Evolutionary conservation across 192 early-diverging fungal genomes (phyloP), one percentile per base, ranked within the genome.

Genomic region (Coemansia sp.): DNA sequence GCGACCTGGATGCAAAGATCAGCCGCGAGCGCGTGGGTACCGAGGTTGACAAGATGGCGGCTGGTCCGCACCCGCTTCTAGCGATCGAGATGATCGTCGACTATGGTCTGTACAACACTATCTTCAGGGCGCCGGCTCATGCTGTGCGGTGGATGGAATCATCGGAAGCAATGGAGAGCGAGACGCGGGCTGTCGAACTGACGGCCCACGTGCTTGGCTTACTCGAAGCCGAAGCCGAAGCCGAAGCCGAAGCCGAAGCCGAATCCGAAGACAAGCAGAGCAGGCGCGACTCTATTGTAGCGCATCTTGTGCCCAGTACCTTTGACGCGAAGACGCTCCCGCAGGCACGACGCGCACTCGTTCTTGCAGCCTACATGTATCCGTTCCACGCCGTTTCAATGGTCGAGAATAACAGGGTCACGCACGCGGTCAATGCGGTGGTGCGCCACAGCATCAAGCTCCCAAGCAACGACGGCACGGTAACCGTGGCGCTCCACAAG

Each of bases 11-110:
- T 6, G 74, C 79, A 4, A 99, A 99, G 71, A 93, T 99, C 58
- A 94, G 92, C 58, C 85, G 91, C 48, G 96, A 98, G 65, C 87
- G 98, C 13, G 86, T 99, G 46, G 96, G 96, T 21, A 87, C 85
- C 0, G 98, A 99, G 76, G 51, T 99, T 7, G 91, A 94, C 56
- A 98, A 98, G 73, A 98, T 98, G 95, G 84, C 97, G 51, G 80
- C 69, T 10, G 90, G 92, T 12, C 67, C 73, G 15, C 68, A 85
- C 39, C 88, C 90, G 0, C 65, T 85, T 36, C 69, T 83, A 43
- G 66, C 90, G 0, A 61, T 92, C 16, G 68, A 73, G 32, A 40
- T 86, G 48, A 61, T 91, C 6, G 37, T 74, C 47, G 48, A 71
- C 4, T 80, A 81, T 62, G 84, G 81, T 3, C 78, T 86, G 39